These are phyloP conservation scores for Schizosaccharomyces pombe DNA, from an alignment of 805 yeast species.

Conservation along the genomic window DNA sequence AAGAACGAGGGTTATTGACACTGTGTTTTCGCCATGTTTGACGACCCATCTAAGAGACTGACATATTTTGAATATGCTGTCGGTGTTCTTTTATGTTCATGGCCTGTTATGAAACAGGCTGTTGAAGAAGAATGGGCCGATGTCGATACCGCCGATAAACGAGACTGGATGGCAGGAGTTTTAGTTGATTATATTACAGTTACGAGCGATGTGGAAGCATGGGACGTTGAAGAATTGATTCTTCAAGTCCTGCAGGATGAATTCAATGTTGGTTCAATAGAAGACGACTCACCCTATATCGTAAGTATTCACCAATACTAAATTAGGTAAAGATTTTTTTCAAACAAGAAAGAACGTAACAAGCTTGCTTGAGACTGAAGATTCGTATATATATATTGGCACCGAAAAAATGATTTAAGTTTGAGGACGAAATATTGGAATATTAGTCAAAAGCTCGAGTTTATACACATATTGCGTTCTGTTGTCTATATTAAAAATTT, in stretches of 20 bases:
- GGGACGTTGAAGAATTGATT: slow-evolving; percentile 62
- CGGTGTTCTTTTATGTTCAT: slow-evolving; percentile 66
- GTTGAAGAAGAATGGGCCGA: slow-evolving; percentile 95
- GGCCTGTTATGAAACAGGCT: slow-evolving; percentile 77
- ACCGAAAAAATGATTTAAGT: no score
- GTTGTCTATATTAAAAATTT: no score
- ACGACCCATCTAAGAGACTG: slow-evolving; percentile 1
- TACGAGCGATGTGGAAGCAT: slow-evolving; percentile 39
- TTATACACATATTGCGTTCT: no score
- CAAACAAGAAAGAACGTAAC: neutral
- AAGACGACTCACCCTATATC: slow-evolving; percentile 62
- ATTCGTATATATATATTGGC: no score
- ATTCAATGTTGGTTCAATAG: slow-evolving; percentile 55
- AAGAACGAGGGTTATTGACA: no score
- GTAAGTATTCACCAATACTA: slow-evolving; percentile 43
- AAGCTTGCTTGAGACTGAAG: neutral
- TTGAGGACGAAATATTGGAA: no score
- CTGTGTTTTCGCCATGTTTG: neutral
- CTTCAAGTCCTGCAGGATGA: slow-evolving; percentile 85
- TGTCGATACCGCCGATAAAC: slow-evolving; percentile 62
- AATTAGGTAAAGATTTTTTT: slow-evolving; percentile 39
- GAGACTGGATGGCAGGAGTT: slow-evolving; percentile 83
- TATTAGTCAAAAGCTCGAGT: no score
- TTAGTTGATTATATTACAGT: slow-evolving; percentile 49
- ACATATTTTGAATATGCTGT: slow-evolving; percentile 17